Base-by-base conservation (phyloP, 2,329 filamentous ascomycete species). In the Microascus cirrosus region DNA sequence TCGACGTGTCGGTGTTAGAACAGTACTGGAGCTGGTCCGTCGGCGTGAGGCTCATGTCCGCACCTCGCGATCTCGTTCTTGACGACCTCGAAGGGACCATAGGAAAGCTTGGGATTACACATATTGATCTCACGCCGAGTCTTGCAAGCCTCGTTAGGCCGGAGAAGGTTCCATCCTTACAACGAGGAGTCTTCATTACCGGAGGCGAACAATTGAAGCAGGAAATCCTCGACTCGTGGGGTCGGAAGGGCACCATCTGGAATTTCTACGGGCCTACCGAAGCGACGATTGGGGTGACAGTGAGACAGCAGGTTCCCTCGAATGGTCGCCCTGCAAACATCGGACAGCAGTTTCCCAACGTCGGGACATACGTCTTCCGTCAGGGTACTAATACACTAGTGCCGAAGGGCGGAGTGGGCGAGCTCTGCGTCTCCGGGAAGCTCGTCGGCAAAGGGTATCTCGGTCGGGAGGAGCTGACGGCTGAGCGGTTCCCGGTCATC, bases 21-120 rank as follows among this genome's bases (percentile, higher is more conserved):
- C 92, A 96, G 65, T 96, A 93, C 68, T 96, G 90, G 90, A 94
- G 86, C 59, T 96, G 92, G 92, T 90, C 87, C 32, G 88, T 94
- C 1, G 91, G 91, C 1, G 91, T 96, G 28, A 86, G 87, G 3
- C 80, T 96, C 0, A 87, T 93, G 1, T 85, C 89, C 2, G 91
- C 89, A 7, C 88, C 90, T 0, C 82, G 89, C 62, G 91, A 96
- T 67, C 67, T 96, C 1, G 86, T 96, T 1, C 85, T 96, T 36
- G 89, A 94, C 64, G 90, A 96, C 64, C 76, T 96, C 18, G 78
- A 87, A 1, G 81, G 80, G 1, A 84, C 86, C 0, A 93, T 96
- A 59, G 81, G 81, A 20, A 77, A 76, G 24, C 77, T 95, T 3
- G 72, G 76, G 10, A 93, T 96, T 61, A 96, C 92, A 0, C 92